Evolutionary conservation across 2,329 filamentous ascomycete genomes (phyloP), one percentile per base, ranked within the genome.

Genomic region (Cercospora sesami): DNA sequence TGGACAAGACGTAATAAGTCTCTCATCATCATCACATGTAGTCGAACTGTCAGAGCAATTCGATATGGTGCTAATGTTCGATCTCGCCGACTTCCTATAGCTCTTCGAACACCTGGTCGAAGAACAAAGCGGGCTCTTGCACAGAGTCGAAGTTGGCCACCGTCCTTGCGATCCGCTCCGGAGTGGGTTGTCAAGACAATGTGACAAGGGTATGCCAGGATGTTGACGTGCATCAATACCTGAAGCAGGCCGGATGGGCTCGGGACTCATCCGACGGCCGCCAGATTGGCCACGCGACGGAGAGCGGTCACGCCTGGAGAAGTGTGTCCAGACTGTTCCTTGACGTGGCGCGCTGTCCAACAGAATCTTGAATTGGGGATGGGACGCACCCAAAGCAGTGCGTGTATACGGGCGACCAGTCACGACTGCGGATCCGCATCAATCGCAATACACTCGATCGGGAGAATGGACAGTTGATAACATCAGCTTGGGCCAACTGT

Each of bases 161-260:
- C 16, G 26, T 21, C 31, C 31, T 36, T 10, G 23, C 53, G 33
- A 23, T 42, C 51, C 51, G 53, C 62, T 53, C 53, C 33, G 39
- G 30, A 14, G 51, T 64, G 53, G 55, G 62, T 33, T 48, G 62
- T 64, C 33, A 26, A 18, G 21, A 23, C 12, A 42, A 45, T 14
- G 7, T 45, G 30, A 33, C 62, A 64, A 53, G 62, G 62, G 28
- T 64, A 64, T 64, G 26, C 62, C 33, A 30, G 62, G 51, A 58
- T 45, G 30, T 10, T 64, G 21, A 21, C 3, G 53, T 59, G 62
- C 62, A 45, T 64, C 36, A 28, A 59, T 58, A 31, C 33, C 62
- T 64, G 33, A 64, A 39, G 51, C 16, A n/a, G 31, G 23, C 53
- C 62, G 62, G 53, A 59, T 45, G 33, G 62, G 62, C 53, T 64